These are phyloP conservation scores for Baorangia bicolor DNA, from an alignment of 768 basidiomycete genomes.

Conservation along the genomic window DNA sequence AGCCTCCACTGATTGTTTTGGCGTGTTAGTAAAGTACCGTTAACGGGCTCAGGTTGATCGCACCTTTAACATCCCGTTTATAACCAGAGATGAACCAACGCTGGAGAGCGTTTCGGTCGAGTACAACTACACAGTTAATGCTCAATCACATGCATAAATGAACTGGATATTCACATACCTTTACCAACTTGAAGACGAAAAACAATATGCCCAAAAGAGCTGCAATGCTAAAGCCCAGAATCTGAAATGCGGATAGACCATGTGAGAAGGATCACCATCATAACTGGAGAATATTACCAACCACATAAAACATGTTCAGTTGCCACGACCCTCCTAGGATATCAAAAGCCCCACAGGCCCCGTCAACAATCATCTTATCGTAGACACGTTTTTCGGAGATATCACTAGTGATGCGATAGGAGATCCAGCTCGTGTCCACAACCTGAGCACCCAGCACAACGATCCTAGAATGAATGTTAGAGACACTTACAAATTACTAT, in stretches of 20 bases:
- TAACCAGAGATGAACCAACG: constrained; percentile 45
- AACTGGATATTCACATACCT: constrained; percentile 26
- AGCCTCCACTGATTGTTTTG: constrained; percentile 42
- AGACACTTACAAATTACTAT: neutral
- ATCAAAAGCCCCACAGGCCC: constrained; percentile 41
- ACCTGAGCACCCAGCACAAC: constrained; percentile 46
- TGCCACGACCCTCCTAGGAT: constrained; percentile 46
- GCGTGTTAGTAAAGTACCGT: neutral
- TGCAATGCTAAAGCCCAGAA: constrained; percentile 39
- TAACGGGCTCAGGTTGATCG: neutral
- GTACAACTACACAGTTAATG: constrained; percentile 37
- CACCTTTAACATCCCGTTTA: constrained; percentile 51
- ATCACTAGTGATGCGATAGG: constrained; percentile 40
- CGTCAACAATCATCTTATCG: constrained; percentile 34
- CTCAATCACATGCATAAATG: neutral
- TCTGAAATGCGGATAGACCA: constrained; percentile 27
- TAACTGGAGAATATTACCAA: constrained; percentile 23
- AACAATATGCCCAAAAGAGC: constrained; percentile 38
- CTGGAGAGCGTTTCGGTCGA: constrained; percentile 45
- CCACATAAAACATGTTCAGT: constrained; percentile 26
- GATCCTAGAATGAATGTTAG: constrained; percentile 13
- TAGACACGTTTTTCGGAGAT: constrained; percentile 34
- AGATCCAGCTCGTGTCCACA: constrained; percentile 48
- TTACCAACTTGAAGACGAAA: constrained; percentile 44
- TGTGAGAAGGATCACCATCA: neutral